phyloP scores from a whole-genome alignment of 148 eudicot species.

The Bassia scoparia region DNA sequence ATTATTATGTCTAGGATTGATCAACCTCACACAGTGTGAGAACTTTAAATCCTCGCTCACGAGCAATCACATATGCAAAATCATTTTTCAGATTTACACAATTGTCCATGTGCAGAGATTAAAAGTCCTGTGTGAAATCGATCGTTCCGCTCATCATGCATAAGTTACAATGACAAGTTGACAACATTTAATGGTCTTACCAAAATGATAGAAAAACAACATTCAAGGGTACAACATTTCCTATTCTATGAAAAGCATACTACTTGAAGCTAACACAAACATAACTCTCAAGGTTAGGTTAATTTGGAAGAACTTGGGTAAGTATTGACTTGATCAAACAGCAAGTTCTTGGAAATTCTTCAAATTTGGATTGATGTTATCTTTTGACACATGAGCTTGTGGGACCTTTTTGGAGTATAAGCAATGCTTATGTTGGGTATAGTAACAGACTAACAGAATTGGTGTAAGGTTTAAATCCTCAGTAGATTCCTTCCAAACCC shows the following conservation, averaged over 20 bases:
- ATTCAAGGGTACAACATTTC: neutral
- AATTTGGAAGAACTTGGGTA: neutral
- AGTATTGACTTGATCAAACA: slow-evolving; percentile 1
- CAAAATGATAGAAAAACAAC: neutral
- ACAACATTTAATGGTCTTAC: neutral
- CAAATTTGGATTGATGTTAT: slow-evolving; percentile 20
- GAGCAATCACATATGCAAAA: no score
- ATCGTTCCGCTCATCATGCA: no score
- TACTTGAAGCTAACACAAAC: slow-evolving; percentile 7
- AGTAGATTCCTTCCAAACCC: slow-evolving; percentile 1
- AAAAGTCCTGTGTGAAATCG: no score
- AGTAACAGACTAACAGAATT: slow-evolving; percentile 21
- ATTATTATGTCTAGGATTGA: no score
- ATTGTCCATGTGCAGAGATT: no score
- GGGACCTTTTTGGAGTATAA: slow-evolving; percentile 34
- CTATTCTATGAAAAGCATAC: neutral
- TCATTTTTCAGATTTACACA: no score
- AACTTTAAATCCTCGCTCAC: no score
- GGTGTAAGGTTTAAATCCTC: slow-evolving; percentile 27
- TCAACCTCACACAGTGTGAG: no score
- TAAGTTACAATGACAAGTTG: no score
- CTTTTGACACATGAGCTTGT: slow-evolving; percentile 23
- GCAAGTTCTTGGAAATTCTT: slow-evolving; percentile 15
- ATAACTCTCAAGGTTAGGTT: slow-evolving; percentile 6
- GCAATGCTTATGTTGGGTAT: slow-evolving; percentile 31